Percentiles rank a stretch among this genome's conserved stretches.
These are phyloP conservation scores for Kondoa subrosea DNA, from an alignment of 768 basidiomycete genomes.

Conservation along the genomic window DNA sequence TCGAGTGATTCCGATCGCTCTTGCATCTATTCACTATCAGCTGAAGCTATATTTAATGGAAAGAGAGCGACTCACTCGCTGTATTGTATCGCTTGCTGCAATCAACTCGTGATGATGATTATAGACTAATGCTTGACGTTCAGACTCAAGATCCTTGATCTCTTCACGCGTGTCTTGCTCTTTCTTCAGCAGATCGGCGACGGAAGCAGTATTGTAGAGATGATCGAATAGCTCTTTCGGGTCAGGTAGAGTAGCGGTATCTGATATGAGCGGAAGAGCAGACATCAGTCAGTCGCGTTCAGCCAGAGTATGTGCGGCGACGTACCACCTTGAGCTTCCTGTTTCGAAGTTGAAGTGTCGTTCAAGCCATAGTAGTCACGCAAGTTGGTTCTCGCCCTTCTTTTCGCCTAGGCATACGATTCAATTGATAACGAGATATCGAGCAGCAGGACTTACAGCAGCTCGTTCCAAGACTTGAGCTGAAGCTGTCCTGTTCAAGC, in stretches of 20 bases:
- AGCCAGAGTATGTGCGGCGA: conserved; percentile 4
- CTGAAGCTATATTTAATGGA: conserved; percentile 1
- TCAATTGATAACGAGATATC: background rate
- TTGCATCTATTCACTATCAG: conserved; percentile 49
- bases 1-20: conserved; percentile 69
- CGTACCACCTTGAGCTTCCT: background rate
- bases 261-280: too few relatives aligned
- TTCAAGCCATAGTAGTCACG: conserved; percentile 77
- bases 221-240: background rate
- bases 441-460: background rate
- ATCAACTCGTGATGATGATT: conserved; percentile 92
- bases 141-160: conserved; percentile 69
- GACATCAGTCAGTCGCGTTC: too few relatives aligned
- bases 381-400: conserved; percentile 55
- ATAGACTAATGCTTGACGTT: conserved; percentile 78
- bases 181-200: conserved; percentile 44
- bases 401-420: conserved; percentile 31
- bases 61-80: conserved; percentile 33
- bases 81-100: conserved; percentile 79
- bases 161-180: conserved; percentile 72
- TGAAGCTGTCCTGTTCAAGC: background rate
- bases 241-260: too few relatives aligned
- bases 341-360: conserved; percentile 41
- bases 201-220: conserved; percentile 10
- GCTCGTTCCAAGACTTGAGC: background rate